phyloP scores from a whole-genome alignment of 2,329 filamentous ascomycete species.

The Sphaerulina musiva region DNA sequence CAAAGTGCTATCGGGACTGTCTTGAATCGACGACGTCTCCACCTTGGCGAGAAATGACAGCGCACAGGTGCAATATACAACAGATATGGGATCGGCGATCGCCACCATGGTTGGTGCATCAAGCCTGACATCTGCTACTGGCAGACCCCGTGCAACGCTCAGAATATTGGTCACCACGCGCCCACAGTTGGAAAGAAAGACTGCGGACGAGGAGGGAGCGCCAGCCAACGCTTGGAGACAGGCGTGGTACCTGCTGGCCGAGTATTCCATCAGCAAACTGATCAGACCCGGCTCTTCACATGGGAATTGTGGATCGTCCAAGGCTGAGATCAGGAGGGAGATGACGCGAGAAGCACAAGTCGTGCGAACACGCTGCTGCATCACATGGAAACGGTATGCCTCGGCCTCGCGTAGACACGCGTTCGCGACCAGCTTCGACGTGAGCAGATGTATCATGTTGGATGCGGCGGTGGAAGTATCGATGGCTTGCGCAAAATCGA shows the following conservation, averaged over 20 bases:
- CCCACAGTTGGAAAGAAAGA: constrained; percentile 14
- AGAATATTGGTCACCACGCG: constrained; percentile 17
- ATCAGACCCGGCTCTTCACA: constrained; percentile 13
- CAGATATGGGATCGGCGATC: constrained; percentile 22
- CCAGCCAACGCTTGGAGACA: constrained; percentile 9
- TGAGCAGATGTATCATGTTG: constrained; percentile 34
- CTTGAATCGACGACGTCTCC: constrained; percentile 1
- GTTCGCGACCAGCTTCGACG: constrained; percentile 8
- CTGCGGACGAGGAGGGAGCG: constrained; percentile 5
- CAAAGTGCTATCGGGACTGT: constrained; percentile 8
- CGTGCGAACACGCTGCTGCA: constrained; percentile 19
- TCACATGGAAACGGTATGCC: constrained; percentile 18
- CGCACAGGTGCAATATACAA: constrained; percentile 19
- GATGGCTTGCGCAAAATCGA: constrained; percentile 11
- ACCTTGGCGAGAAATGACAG: constrained; percentile 15
- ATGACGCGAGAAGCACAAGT: constrained; percentile 14
- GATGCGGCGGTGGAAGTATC: constrained; percentile 15
- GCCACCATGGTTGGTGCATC: constrained; percentile 16
- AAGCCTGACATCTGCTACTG: background rate
- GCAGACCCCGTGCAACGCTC: constrained; percentile 1
- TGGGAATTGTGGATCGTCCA: constrained; percentile 15
- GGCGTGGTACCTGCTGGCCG: constrained; percentile 8
- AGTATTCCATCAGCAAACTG: constrained; percentile 15
- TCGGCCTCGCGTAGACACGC: constrained; percentile 9
- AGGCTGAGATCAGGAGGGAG: constrained; percentile 14